phyloP scores from a whole-genome alignment of 2,329 filamentous ascomycete species.

The Fusarium sp. region DNA sequence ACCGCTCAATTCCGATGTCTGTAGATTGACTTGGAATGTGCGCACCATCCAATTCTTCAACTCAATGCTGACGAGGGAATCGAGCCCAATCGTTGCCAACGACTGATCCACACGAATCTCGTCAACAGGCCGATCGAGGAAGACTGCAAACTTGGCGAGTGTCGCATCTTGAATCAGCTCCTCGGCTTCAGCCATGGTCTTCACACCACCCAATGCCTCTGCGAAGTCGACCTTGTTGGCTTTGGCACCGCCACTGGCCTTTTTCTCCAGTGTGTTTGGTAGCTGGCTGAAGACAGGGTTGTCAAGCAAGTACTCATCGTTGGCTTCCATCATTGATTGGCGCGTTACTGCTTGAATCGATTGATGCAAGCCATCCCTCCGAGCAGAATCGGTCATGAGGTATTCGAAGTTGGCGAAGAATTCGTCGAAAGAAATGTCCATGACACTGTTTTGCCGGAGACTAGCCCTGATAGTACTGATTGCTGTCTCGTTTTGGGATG shows the following conservation, averaged over 20 bases:
- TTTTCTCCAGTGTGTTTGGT: neutral
- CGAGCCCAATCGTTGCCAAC: neutral
- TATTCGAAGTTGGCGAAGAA: constrained; percentile 12
- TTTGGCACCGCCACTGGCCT: neutral
- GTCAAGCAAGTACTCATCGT: constrained; percentile 1
- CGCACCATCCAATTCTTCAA: constrained; percentile 22
- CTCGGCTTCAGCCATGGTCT: constrained; percentile 2
- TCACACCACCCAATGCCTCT: neutral
- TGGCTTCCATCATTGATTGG: constrained; percentile 8
- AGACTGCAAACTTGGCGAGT: constrained; percentile 11
- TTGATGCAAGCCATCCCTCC: neutral
- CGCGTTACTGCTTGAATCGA: constrained; percentile 6
- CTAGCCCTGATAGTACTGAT: constrained; percentile 10
- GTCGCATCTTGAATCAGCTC: constrained; percentile 1
- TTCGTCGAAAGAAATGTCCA: constrained; percentile 8
- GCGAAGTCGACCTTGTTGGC: neutral
- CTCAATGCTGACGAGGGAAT: constrained; percentile 13
- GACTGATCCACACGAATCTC: constrained; percentile 9
- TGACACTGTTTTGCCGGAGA: constrained; percentile 6
- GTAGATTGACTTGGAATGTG: constrained; percentile 15
- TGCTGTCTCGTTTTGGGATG: neutral
- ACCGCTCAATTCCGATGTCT: constrained; percentile 10
- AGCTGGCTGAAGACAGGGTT: constrained; percentile 6
- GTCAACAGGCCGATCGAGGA: neutral
- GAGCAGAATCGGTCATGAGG: neutral